phyloP scores from a whole-genome alignment of 768 basidiomycete genomes.

The Psilocybe subaeruginosa region DNA sequence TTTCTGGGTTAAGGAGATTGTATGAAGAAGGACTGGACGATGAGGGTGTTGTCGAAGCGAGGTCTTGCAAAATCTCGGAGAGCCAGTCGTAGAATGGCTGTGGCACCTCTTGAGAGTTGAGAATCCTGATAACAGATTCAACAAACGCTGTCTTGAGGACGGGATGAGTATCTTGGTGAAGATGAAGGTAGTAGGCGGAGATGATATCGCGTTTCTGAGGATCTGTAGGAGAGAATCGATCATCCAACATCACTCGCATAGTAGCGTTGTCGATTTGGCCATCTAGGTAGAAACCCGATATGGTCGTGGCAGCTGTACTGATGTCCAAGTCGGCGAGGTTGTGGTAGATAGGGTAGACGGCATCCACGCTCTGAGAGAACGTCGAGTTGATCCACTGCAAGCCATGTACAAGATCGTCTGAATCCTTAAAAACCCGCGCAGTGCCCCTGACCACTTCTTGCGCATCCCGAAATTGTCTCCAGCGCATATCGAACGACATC shows the following conservation, averaged over 20 bases:
- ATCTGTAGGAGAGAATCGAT: slow-evolving; percentile 28
- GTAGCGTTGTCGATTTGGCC: slow-evolving; percentile 31
- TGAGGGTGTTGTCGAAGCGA: slow-evolving; percentile 15
- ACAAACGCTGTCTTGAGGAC: slow-evolving; percentile 27
- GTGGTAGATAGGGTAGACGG: slow-evolving; percentile 30
- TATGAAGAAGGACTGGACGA: slow-evolving; percentile 7
- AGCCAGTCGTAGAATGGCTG: slow-evolving; percentile 35
- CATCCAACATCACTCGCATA: slow-evolving; percentile 33
- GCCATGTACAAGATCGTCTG: slow-evolving; percentile 27
- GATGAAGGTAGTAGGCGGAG: slow-evolving; percentile 30
- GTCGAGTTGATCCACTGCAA: slow-evolving; percentile 32
- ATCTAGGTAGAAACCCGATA: slow-evolving; percentile 26
- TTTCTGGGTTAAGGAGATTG: slow-evolving; percentile 20
- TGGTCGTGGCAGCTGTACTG: slow-evolving; percentile 22
- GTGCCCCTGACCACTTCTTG: slow-evolving; percentile 26
- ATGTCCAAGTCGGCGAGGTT: slow-evolving; percentile 27
- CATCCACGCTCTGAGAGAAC: slow-evolving; percentile 30
- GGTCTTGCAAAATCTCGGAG: slow-evolving; percentile 29
- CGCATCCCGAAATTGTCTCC: slow-evolving; percentile 31
- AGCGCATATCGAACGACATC: slow-evolving; percentile 33
- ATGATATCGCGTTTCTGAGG: slow-evolving; percentile 33
- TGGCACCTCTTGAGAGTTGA: slow-evolving; percentile 34
- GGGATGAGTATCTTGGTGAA: slow-evolving; percentile 27
- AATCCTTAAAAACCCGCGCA: slow-evolving; percentile 21
- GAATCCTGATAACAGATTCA: slow-evolving; percentile 30